phyloP scores from a whole-genome alignment of 2,329 filamentous ascomycete species.

The Botrytis elliptica region DNA sequence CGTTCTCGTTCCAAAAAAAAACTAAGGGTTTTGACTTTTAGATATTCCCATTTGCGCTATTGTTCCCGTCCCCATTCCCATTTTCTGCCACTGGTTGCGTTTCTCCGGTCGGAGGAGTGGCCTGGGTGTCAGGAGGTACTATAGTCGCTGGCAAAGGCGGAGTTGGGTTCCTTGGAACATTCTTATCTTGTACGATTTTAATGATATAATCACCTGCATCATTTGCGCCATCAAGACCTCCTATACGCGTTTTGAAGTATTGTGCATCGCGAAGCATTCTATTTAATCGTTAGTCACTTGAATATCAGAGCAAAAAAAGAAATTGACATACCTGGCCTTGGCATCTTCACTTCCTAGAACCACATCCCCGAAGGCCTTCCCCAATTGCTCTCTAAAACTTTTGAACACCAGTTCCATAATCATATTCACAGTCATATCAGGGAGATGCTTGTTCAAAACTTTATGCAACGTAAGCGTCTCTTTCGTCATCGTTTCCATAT shows the following conservation, averaged over 20 bases:
- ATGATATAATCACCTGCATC: slow-evolving; percentile 70
- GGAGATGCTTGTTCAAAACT: slow-evolving; percentile 66
- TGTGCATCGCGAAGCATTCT: slow-evolving; percentile 65
- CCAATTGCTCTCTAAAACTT: slow-evolving; percentile 65
- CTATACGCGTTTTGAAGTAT: slow-evolving; percentile 59
- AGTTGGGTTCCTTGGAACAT: slow-evolving; percentile 21
- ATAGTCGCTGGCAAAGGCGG: not conserved
- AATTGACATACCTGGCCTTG: slow-evolving; percentile 56
- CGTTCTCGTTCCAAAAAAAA: not conserved
- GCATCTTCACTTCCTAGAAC: slow-evolving; percentile 57
- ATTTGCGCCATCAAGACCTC: slow-evolving; percentile 63
- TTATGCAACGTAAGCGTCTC: slow-evolving; percentile 69
- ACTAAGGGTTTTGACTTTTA: not conserved
- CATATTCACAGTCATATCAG: slow-evolving; percentile 60
- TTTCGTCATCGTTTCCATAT: slow-evolving; percentile 71
- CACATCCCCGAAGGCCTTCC: slow-evolving; percentile 60
- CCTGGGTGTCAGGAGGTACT: not conserved
- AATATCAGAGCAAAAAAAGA: not conserved
- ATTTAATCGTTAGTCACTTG: slow-evolving; percentile 22
- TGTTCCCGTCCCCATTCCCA: not conserved
- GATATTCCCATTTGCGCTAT: not conserved
- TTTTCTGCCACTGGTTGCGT: not conserved
- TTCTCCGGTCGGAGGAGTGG: not conserved
- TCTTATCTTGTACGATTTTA: slow-evolving; percentile 61
- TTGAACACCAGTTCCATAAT: slow-evolving; percentile 70